A percentile compares a stretch with the other conserved stretches of the same genome.
phyloP scores from a whole-genome alignment of 2,329 filamentous ascomycete genomes.

The Exophiala spinifera region DNA sequence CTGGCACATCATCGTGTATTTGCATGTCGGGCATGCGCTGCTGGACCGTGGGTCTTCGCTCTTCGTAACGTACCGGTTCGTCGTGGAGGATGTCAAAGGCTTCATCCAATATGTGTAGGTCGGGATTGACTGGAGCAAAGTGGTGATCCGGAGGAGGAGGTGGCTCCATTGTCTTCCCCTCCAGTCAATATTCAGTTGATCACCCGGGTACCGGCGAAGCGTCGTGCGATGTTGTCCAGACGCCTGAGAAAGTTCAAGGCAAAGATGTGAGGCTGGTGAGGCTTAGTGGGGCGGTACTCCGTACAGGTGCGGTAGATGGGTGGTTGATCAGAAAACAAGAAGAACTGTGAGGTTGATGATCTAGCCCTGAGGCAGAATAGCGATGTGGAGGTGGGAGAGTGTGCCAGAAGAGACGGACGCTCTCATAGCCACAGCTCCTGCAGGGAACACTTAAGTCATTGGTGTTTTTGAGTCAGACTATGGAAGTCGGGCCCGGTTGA shows the following conservation, averaged over 20 bases:
- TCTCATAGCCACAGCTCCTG: not conserved
- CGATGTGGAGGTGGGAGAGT: not conserved
- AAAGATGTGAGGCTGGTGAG: conserved; percentile 2
- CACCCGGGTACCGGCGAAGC: conserved; percentile 15
- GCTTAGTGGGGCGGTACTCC: conserved; percentile 16
- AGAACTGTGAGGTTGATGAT: not conserved
- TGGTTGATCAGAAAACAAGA: conserved; percentile 1
- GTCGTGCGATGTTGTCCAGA: conserved; percentile 7
- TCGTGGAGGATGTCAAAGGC: conserved; percentile 6
- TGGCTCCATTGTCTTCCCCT: conserved; percentile 15
- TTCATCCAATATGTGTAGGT: conserved; percentile 7
- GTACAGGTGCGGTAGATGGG: conserved; percentile 2
- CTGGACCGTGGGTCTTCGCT: conserved; percentile 17
- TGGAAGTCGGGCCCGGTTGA: not conserved
- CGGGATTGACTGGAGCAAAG: conserved; percentile 14
- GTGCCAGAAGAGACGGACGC: not conserved
- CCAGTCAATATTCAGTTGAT: conserved; percentile 13
- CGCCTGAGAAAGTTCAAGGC: not conserved
- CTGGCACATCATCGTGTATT: conserved; percentile 14
- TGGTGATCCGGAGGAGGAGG: conserved; percentile 18
- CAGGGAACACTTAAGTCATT: not conserved
- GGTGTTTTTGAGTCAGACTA: not conserved
- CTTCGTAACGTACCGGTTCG: conserved; percentile 11
- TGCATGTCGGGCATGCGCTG: conserved; percentile 20
- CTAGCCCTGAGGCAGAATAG: not conserved